Percentiles rank a stretch among this genome's conserved stretches.
These are phyloP conservation scores for Podila epigama DNA, from an alignment of 192 early-diverging fungal species.

Conservation along the genomic window DNA sequence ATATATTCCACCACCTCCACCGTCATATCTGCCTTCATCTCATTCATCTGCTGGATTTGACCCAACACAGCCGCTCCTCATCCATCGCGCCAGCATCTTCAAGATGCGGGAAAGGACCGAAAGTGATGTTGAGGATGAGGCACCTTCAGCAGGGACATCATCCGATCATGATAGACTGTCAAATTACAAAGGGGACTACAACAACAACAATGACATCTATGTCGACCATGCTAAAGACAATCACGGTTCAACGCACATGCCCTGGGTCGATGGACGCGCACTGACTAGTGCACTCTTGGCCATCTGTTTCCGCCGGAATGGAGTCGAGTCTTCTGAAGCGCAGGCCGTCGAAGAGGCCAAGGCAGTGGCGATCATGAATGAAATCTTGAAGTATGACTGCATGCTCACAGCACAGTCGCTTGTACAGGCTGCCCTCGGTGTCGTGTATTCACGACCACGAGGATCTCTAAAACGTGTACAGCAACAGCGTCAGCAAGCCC, in stretches of 20 bases:
- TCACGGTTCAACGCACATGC: conserved; percentile 20
- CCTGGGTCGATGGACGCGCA: conserved; percentile 44
- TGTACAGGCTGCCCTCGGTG: conserved; percentile 29
- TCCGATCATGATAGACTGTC: not conserved
- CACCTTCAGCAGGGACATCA: not conserved
- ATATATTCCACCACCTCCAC: not conserved
- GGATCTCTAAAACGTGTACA: conserved; percentile 18
- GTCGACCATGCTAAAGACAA: not conserved
- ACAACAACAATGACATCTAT: not conserved
- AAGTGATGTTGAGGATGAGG: not conserved
- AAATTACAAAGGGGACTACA: too few relatives aligned
- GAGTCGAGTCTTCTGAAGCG: conserved; percentile 18
- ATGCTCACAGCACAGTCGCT: conserved; percentile 44
- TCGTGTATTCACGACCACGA: conserved; percentile 21
- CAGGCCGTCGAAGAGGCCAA: conserved; percentile 19
- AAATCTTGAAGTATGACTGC: conserved; percentile 41
- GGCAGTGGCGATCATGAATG: conserved; percentile 28
- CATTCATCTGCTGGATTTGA: too few relatives aligned
- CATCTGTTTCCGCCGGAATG: conserved; percentile 36
- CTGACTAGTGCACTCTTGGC: conserved; percentile 40
- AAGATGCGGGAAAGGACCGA: conserved; percentile 6
- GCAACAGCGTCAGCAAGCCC: not conserved
- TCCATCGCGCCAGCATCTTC: conserved; percentile 5
- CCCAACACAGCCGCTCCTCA: not conserved
- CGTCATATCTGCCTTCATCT: not conserved